A percentile compares a stretch with the other conserved stretches of the same genome.
Evolutionary conservation across 441 rosid species (phyloP).

Genomic region (Eugenia klotzschiana): DNA sequence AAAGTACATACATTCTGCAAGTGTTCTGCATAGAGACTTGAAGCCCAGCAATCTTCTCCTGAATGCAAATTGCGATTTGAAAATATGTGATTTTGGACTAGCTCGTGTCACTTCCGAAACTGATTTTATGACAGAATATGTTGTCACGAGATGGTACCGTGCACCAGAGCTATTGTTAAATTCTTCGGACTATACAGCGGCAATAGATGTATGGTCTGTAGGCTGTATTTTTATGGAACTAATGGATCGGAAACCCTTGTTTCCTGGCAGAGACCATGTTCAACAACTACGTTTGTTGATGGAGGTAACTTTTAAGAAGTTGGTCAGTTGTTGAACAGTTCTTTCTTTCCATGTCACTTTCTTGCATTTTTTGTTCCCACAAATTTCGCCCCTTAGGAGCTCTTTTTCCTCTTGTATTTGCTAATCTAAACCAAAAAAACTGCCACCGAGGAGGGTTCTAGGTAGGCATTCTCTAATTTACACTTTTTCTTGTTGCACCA

Average conservation of each 20-base stretch:
- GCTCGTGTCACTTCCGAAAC: constrained; percentile 70
- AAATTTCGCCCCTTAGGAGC: not conserved
- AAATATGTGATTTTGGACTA: constrained; percentile 76
- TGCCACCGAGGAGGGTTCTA: not conserved
- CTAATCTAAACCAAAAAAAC: not conserved
- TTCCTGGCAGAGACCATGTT: constrained; percentile 72
- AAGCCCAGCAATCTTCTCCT: constrained; percentile 79
- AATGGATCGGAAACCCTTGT: constrained; percentile 57
- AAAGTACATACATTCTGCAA: constrained; percentile 79
- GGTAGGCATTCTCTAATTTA: not conserved
- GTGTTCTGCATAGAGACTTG: constrained; percentile 80
- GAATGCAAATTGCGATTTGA: constrained; percentile 48
- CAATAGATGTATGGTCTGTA: constrained; percentile 89
- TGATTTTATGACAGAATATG: constrained; percentile 72
- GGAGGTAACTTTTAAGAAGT: constrained; percentile 30
- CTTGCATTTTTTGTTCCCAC: not conserved
- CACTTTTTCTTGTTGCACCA: not conserved
- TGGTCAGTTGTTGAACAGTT: not conserved
- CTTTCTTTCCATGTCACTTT: not conserved
- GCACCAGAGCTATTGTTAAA: constrained; percentile 73
- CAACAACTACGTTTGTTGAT: constrained; percentile 67
- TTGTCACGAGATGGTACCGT: constrained; percentile 83
- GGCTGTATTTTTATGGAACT: constrained; percentile 81
- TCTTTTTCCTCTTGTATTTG: not conserved
- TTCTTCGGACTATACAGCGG: constrained; percentile 61